These are phyloP conservation scores for Ogataea methylovora DNA, from an alignment of 805 yeast genomes.

Conservation along the genomic window DNA sequence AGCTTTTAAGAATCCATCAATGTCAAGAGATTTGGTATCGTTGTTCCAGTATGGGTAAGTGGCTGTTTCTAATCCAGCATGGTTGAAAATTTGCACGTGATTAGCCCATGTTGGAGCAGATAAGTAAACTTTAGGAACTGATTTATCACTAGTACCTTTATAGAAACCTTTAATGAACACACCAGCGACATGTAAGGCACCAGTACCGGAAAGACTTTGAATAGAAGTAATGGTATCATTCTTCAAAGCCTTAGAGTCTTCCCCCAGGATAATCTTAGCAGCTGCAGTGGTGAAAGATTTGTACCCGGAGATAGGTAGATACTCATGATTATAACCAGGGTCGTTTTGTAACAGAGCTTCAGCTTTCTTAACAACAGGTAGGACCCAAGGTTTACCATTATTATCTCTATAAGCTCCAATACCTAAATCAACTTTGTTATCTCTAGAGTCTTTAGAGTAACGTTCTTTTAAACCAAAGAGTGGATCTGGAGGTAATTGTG, in stretches of 20 bases:
- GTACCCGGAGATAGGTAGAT: conserved; percentile 75
- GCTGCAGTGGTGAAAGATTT: conserved; percentile 62
- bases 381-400: conserved; percentile 62
- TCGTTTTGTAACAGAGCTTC: conserved; percentile 55
- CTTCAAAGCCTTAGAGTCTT: conserved; percentile 42
- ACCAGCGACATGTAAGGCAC: conserved; percentile 89
- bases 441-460: conserved; percentile 47
- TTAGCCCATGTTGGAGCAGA: conserved; percentile 98
- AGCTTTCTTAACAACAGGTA: conserved; percentile 50
- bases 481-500: conserved; percentile 77
- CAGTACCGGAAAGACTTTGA: conserved; percentile 82
- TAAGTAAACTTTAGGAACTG: conserved; percentile 48
- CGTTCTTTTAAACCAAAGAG: conserved; percentile 75
- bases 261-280: conserved; percentile 66
- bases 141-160: conserved; percentile 16
- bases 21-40: conserved; percentile 59
- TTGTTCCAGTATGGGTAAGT: conserved; percentile 85
- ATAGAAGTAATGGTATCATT: conserved; percentile 49
- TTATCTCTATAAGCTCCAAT: conserved; percentile 76
- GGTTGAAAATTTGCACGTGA: conserved; percentile 76
- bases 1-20: conserved; percentile 57
- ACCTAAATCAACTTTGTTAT: conserved; percentile 73
- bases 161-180: conserved; percentile 49
- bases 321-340: conserved; percentile 74
- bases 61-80: conserved; percentile 58